Evolutionary conservation across 2,329 filamentous ascomycete genomes (phyloP).

Genomic region (Fusarium protoensiforme): DNA sequence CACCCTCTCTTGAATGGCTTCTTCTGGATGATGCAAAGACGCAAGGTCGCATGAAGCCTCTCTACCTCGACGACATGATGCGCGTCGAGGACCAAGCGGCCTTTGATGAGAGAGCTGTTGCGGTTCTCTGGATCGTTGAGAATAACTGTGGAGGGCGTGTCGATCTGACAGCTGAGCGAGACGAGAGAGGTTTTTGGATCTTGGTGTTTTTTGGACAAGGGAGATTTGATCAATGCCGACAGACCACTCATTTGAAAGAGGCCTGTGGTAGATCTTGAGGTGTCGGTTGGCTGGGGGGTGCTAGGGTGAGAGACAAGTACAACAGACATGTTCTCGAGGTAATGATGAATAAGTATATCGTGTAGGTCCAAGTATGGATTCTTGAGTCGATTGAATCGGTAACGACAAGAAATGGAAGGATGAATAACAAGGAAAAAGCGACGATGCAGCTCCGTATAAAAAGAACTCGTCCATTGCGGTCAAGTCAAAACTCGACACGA

Average conservation of each 20-base stretch:
- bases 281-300: background rate
- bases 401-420: background rate
- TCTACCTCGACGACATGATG: conserved; percentile 8
- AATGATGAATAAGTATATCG: background rate
- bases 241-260: conserved; percentile 13
- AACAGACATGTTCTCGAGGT: background rate
- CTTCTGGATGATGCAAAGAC: conserved; percentile 5
- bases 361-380: background rate
- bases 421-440: background rate
- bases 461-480: background rate
- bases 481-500: background rate
- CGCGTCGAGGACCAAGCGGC: background rate
- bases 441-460: background rate
- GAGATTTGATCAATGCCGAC: conserved; percentile 12
- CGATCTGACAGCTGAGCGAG: conserved; percentile 14
- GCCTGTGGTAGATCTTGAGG: background rate
- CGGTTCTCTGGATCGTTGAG: background rate
- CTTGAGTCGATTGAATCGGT: background rate
- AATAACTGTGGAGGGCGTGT: conserved; percentile 14
- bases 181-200: background rate
- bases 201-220: background rate
- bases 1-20: conserved; percentile 30
- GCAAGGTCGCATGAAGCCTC: conserved; percentile 4
- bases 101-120: conserved; percentile 7
- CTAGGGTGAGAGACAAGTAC: background rate